Conservation (phyloP, 768 basidiomycete genomes). For the Xerocomellus amylosporus region DNA sequence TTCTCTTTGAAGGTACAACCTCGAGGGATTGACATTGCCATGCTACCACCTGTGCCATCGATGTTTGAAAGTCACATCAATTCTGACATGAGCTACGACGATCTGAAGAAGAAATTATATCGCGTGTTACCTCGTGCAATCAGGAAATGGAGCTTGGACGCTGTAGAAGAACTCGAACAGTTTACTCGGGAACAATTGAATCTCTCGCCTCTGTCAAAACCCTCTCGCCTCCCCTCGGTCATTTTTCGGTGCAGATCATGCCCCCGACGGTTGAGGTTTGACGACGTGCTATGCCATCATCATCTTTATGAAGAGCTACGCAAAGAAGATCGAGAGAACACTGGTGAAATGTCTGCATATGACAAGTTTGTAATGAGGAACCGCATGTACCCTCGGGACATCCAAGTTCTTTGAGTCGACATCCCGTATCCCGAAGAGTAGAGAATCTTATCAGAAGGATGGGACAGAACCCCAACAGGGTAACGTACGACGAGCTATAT, state of each 20-base stretch:
- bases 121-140: background rate
- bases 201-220: constrained; percentile 2
- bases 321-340: background rate
- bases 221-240: constrained; percentile 3
- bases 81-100: background rate
- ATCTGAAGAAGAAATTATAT: background rate
- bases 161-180: constrained; percentile 10
- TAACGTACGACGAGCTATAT: background rate
- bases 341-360: background rate
- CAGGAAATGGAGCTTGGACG: constrained; percentile 7
- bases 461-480: constrained; percentile 5
- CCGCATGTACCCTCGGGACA: background rate
- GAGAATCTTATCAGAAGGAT: constrained; percentile 10
- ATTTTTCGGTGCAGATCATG: constrained; percentile 12
- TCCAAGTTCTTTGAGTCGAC: constrained; percentile 7
- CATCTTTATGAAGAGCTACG: constrained; percentile 3
- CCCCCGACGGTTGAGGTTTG: background rate
- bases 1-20: constrained; percentile 1
- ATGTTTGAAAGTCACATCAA: background rate
- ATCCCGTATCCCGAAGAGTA: background rate
- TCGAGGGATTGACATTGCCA: constrained; percentile 1
- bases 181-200: background rate
- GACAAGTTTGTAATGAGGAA: background rate
- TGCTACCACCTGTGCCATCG: background rate
- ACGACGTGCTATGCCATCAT: constrained; percentile 2